Conservation (phyloP, 2,329 filamentous ascomycete species). For the Talaromyces marneffei region DNA sequence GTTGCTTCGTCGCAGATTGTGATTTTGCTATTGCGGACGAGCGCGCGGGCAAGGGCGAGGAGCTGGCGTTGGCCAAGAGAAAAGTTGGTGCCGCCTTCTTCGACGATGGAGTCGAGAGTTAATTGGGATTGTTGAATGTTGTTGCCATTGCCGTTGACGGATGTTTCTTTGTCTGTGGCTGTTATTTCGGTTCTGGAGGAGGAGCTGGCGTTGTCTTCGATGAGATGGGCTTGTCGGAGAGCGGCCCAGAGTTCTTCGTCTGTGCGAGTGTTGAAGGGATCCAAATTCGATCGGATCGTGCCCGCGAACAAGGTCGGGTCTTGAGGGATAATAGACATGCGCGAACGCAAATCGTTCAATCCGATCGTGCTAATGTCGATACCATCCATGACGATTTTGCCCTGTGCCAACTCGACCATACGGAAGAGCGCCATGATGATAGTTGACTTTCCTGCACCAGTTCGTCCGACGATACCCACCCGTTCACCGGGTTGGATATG, state of each 20-base stretch:
- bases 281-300: slow-evolving; percentile 15
- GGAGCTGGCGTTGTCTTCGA: slow-evolving; percentile 27
- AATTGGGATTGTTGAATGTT: slow-evolving; percentile 46
- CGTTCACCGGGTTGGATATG: slow-evolving; percentile 14
- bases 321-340: slow-evolving; percentile 15
- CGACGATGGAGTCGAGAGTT: slow-evolving; percentile 72
- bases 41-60: slow-evolving; percentile 80
- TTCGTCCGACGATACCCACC: slow-evolving; percentile 19
- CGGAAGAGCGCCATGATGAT: slow-evolving; percentile 20
- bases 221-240: slow-evolving; percentile 13
- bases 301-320: slow-evolving; percentile 16
- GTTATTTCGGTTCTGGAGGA: slow-evolving; percentile 36
- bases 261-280: slow-evolving; percentile 15
- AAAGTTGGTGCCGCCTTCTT: slow-evolving; percentile 91
- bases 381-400: slow-evolving; percentile 13
- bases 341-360: slow-evolving; percentile 13
- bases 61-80: slow-evolving; percentile 85
- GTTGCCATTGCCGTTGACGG: not conserved
- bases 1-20: slow-evolving; percentile 95
- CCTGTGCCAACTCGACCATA: slow-evolving; percentile 13
- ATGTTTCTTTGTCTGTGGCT: slow-evolving; percentile 19
- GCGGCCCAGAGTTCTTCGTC: slow-evolving; percentile 14
- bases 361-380: slow-evolving; percentile 14
- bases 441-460: slow-evolving; percentile 20
- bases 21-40: slow-evolving; percentile 77